Base-by-base conservation (phyloP, 2,329 filamentous ascomycete genomes). In the Alternaria sp. region DNA sequence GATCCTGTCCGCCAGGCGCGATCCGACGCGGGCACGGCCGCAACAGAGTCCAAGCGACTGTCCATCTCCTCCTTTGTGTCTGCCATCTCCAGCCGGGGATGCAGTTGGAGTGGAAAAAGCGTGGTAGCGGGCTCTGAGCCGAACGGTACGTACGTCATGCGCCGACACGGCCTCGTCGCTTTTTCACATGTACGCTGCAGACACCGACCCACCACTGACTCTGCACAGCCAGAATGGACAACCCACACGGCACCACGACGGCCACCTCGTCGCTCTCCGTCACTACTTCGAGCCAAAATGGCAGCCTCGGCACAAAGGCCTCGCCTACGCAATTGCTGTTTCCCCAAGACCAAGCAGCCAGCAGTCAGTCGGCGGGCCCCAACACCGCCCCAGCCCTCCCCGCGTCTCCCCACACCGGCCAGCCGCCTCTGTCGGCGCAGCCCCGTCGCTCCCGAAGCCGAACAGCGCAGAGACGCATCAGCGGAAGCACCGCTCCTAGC, bases 401-500 rank as follows among this genome's bases (percentile, higher is more conserved):
- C 41, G 62, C 67, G 54, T 62, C 66, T 24, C 60, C 69, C 29
- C 58, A 65, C 42, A 52, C 59, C 3, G 60, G 54, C 21, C 65
- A 66, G 24, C 64, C 60, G 28, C 55, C 66, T 14, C 55, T 65
- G 1, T 61, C 60, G 23, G 61, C 61, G 21, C 62, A 62, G 23
- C 63, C 65, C 26, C 71, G 70, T 44, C 72, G 75, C 55, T 79
- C 78, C 7, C 71, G 78, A 53, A 79, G 77, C 60, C 71, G 77
- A 14, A 79, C 76, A n/a, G 72, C 83, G 85, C 90, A 91, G 74
- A 84, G 92, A 62, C 85, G 92, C 60, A 88, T 95, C 67, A 96
- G 92, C 71, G 89, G 87, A 24, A 95, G 91, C 77, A 93, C 90
- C 37, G 88, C 84, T n/a, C 86, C 89, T 37, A 95, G 90, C 78